Percentiles rank a stretch among this genome's conserved stretches.
Evolutionary conservation across 148 eudicot genomes (phyloP).

Genomic region (Rhododendron williamsianum): DNA sequence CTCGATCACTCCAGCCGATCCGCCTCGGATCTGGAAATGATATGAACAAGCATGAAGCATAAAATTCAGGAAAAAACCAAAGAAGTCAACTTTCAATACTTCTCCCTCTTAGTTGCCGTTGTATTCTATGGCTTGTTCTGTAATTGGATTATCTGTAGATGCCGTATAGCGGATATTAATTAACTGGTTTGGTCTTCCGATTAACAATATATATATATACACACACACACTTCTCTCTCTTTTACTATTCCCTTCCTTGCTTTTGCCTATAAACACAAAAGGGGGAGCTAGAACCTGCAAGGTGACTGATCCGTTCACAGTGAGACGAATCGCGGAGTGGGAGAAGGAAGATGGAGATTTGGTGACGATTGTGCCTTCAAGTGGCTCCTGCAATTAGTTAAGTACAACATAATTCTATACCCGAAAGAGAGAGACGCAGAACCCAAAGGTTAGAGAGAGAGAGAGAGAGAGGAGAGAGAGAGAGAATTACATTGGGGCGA

Average conservation of each 20-base stretch:
- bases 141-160: too few relatives aligned
- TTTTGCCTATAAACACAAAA: neutral
- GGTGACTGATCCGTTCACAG: conserved; percentile 51
- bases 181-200: too few relatives aligned
- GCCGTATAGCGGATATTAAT: too few relatives aligned
- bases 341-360: conserved; percentile 53
- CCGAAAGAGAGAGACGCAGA: neutral
- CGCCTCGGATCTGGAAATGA: conserved; percentile 14
- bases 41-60: too few relatives aligned
- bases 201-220: too few relatives aligned
- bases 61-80: neutral
- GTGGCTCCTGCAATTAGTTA: conserved; percentile 39
- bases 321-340: conserved; percentile 49
- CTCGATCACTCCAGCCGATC: conserved; percentile 24
- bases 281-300: conserved; percentile 46
- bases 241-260: neutral
- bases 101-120: too few relatives aligned
- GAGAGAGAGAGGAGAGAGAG: neutral
- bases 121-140: too few relatives aligned
- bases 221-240: too few relatives aligned
- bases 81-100: neutral
- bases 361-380: conserved; percentile 57
- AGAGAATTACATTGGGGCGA: conserved; percentile 33
- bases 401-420: neutral
- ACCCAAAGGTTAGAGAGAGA: neutral